phyloP scores from a whole-genome alignment of 768 basidiomycete species.

The Daedaleopsis nitida region DNA sequence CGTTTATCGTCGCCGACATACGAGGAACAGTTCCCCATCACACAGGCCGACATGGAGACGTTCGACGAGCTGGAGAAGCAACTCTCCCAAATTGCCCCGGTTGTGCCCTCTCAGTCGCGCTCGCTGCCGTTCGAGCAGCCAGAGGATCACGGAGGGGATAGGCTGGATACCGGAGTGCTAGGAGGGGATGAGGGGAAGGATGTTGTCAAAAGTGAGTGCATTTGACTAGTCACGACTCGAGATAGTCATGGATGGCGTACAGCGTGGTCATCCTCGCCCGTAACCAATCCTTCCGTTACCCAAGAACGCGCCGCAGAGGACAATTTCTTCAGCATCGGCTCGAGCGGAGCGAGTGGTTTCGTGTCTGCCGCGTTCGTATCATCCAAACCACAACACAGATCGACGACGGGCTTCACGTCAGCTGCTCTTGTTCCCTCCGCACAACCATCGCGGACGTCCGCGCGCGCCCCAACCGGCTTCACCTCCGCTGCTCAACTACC shows the following conservation, averaged over 20 bases:
- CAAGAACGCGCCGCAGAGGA: constrained; percentile 16
- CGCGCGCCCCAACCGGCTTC: constrained; percentile 1
- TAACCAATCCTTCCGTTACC: background rate
- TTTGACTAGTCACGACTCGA: background rate
- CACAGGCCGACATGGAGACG: constrained; percentile 55
- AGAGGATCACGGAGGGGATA: background rate
- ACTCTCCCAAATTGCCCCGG: constrained; percentile 5
- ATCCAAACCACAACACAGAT: background rate
- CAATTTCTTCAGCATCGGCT: constrained; percentile 6
- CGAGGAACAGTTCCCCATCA: constrained; percentile 46
- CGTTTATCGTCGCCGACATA: constrained; percentile 69
- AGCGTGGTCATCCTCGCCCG: constrained; percentile 18
- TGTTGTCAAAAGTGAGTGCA: constrained; percentile 11
- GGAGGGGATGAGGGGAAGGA: background rate
- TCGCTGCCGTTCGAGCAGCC: constrained; percentile 1
- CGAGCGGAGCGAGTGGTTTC: background rate
- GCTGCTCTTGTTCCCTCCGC: background rate
- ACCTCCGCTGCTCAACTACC: constrained; percentile 1
- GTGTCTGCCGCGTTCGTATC: constrained; percentile 1
- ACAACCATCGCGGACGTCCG: background rate
- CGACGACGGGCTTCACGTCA: constrained; percentile 11
- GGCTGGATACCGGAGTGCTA: background rate
- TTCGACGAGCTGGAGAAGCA: constrained; percentile 28
- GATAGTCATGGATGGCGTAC: background rate
- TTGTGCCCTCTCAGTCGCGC: background rate